Base-by-base conservation (phyloP, 2,329 filamentous ascomycete genomes). In the Botrytis fabae region DNA sequence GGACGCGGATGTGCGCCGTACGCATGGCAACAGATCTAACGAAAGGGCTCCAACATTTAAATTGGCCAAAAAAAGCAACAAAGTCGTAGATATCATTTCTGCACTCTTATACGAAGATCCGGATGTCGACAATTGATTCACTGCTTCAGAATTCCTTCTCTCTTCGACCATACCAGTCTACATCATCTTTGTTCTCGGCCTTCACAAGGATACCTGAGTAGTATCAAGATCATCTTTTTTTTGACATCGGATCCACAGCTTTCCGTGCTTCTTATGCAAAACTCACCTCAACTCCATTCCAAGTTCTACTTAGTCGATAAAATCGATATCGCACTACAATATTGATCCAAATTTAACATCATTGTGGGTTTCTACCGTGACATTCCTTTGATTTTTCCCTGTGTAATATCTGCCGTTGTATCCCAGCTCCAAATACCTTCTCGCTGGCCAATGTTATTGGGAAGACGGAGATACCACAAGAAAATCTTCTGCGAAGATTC, bases 401-500 rank as follows among this genome's bases (percentile, higher is more conserved):
- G 46, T 42, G 54, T 18, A 40, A 28, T 32, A 51, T n/a, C 60
- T 42, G 38, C 38, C 48, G 42, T 22, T 48, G 48, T 25, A 10
- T 25, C 32, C 35, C 25, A 28, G 22, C 32, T 51, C 35, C 59
- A 71, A 25, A n/a, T 54, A 25, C 25, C 25, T 42, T 25, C 20
- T 64, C 35, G 60, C n/a, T 35, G 60, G 73, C 75, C 74, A 77
- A 79, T 79, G 77, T 77, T 73, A 75, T 71, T 73, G 54, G 71
- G 57, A 71, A 65, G 64, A 57, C 73, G 69, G 66, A 62, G 72
- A 59, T 70, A 69, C 68, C 59, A 74, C 38, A 71, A 71, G 70
- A 73, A 69, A 71, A 72, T 73, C 64, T 72, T 72, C 77, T 78
- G 77, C 77, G 78, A 78, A 70, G 65, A 66, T 69, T 79, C 79